Base-by-base conservation (phyloP, 306 rosid species). In the Gastrolobium bilobum region DNA sequence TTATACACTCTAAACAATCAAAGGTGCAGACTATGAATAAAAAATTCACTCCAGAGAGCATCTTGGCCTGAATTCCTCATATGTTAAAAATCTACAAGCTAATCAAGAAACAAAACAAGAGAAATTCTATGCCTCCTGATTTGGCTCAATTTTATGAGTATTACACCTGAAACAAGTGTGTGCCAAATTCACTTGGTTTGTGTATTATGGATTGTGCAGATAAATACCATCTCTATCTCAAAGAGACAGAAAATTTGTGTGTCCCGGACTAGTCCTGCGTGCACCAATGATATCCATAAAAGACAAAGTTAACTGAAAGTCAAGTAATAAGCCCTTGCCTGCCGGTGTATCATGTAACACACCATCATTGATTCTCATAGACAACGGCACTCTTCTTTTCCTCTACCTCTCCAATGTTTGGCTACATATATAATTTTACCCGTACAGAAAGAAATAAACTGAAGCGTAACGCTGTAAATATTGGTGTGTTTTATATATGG, bases 361-460 rank as follows among this genome's bases (percentile, higher is more conserved):
- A 75, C 52, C 35, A 15, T 59, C 39, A 29, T 9, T 35, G 64
- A 68, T 66, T 60, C 42, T 86, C 80, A 86, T 75, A 86, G 89
- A 82, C 66, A 86, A 70, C 63, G 89, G 89, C 46, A 86, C 59
- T 79, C 84, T 79, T 79, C 84, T 69, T 82, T 86, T 84, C 39
- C 89, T 86, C 77, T 86, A 82, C 72, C 84, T 79, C 3, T 71
- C 77, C 79, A 82, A 48, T 60, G 82, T 62, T 62, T 85, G 86
- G 26, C 26, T 20, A 20, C 68, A 86, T 75, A 70, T 86, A 74
- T 20, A 68, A 46, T 79, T 53, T 74, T 69, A 82, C 73, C 44
- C 86, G 86, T 43, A 61, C 58, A 72, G 31, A 74, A 62, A 85
- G 84, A 56, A 75, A 54, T 69, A 75, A 63, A 82, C 38, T 33